Percentiles rank a stretch among this genome's conserved stretches.
These are phyloP conservation scores for Daphne laureola DNA, from an alignment of 441 rosid genomes.

Conservation along the genomic window DNA sequence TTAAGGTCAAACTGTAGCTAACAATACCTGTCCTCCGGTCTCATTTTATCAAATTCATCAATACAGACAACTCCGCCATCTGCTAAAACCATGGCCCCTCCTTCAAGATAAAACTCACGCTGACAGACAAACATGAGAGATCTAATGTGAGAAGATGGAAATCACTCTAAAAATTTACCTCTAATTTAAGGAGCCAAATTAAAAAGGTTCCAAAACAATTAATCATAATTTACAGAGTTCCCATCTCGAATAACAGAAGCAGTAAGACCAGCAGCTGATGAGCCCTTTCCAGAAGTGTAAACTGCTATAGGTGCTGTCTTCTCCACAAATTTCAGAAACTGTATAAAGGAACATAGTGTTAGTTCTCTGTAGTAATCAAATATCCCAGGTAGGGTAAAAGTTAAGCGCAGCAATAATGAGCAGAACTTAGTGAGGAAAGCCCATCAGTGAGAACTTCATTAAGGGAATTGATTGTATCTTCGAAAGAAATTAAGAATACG, in stretches of 20 bases:
- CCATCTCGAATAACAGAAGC: constrained; percentile 92
- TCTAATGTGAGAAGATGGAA: constrained; percentile 19
- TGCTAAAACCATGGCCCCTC: constrained; percentile 99
- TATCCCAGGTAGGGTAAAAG: neutral
- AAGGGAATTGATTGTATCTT: constrained; percentile 5
- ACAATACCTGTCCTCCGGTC: constrained; percentile 88
- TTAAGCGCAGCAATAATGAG: constrained; percentile 9
- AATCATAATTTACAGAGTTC: constrained; percentile 55
- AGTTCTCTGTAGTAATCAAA: constrained; percentile 15
- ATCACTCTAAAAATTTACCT: neutral
- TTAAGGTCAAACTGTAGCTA: constrained; percentile 4
- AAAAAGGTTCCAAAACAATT: constrained; percentile 8
- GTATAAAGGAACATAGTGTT: constrained; percentile 17
- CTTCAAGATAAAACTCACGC: constrained; percentile 98
- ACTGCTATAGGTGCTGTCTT: constrained; percentile 97
- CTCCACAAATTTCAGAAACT: constrained; percentile 97
- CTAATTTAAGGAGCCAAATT: neutral
- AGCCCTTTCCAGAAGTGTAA: constrained; percentile 94
- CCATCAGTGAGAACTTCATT: neutral
- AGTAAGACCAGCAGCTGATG: constrained; percentile 99
- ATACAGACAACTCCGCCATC: constrained; percentile 99
- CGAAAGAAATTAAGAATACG: constrained; percentile 2
- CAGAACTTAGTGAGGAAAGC: constrained; percentile 2
- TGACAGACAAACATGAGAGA: constrained; percentile 22
- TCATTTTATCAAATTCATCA: constrained; percentile 97